A percentile compares a stretch with the other conserved stretches of the same genome.
Evolutionary conservation across 768 basidiomycete genomes (phyloP).

Genomic region (Brasilioporus rufonigricans): DNA sequence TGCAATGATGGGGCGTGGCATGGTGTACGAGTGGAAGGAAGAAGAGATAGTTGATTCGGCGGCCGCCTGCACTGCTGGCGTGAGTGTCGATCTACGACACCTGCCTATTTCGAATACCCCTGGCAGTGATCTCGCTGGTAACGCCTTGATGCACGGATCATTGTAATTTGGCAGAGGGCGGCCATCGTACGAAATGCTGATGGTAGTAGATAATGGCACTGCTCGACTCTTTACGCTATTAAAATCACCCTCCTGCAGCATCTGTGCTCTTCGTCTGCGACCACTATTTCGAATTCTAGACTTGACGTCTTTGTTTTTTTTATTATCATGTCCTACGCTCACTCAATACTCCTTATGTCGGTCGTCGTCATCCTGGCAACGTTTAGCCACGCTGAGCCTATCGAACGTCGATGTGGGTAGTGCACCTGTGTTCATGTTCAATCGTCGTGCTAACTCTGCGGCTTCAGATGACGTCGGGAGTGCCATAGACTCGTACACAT

Average conservation of each 20-base stretch:
- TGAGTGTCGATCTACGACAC: conserved; percentile 24
- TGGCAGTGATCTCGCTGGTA: background rate
- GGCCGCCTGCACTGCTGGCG: conserved; percentile 1
- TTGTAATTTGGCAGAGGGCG: background rate
- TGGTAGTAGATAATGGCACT: background rate
- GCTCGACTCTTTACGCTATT: background rate
- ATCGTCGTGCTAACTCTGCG: conserved; percentile 3
- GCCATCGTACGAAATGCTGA: background rate
- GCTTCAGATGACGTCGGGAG: conserved; percentile 33
- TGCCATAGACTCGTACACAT: conserved; percentile 39
- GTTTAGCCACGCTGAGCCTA: conserved; percentile 34
- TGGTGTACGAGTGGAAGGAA: conserved; percentile 30
- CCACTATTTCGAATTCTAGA: conserved; percentile 1
- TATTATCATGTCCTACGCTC: conserved; percentile 28
- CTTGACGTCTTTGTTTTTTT: background rate
- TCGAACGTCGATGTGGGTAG: conserved; percentile 45
- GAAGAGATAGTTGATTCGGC: conserved; percentile 3
- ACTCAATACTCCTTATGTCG: conserved; percentile 31
- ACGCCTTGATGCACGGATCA: conserved; percentile 2
- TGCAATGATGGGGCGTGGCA: conserved; percentile 91
- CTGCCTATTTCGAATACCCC: conserved; percentile 20
- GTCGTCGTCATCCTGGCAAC: conserved; percentile 37
- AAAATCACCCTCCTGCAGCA: background rate
- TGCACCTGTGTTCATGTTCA: background rate
- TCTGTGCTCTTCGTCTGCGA: conserved; percentile 1